Evolutionary conservation across 2,329 filamentous ascomycete genomes (phyloP).

Genomic region (Colletotrichum melonis): DNA sequence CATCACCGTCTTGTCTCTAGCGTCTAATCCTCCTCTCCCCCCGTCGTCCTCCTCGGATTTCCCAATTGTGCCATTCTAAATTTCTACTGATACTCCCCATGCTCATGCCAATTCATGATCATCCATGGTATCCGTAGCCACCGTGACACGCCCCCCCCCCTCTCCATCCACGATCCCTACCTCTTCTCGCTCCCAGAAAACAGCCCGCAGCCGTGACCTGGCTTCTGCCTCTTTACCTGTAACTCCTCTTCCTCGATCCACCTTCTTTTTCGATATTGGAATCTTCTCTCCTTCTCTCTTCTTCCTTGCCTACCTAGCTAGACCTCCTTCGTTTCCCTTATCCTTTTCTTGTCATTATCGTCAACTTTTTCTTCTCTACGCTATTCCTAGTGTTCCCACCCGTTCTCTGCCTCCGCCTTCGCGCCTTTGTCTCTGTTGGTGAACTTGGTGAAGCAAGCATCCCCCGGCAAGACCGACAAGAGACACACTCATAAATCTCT

Average conservation of each 20-base stretch:
- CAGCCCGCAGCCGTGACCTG: slow-evolving; percentile 3
- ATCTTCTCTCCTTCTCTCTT: slow-evolving; percentile 7
- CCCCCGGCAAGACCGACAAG: slow-evolving; percentile 12
- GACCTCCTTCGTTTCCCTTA: slow-evolving; percentile 21
- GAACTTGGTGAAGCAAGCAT: slow-evolving; percentile 8
- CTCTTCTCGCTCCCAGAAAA: not conserved
- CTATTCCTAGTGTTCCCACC: not conserved
- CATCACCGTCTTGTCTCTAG: not conserved
- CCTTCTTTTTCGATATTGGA: slow-evolving; percentile 11
- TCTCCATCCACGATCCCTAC: not conserved
- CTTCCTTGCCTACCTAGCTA: not conserved
- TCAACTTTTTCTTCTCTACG: not conserved
- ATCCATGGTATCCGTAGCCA: slow-evolving; percentile 9
- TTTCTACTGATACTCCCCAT: not conserved
- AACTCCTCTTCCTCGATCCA: slow-evolving; percentile 24
- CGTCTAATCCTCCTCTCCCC: not conserved
- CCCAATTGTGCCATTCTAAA: not conserved
- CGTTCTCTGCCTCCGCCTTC: not conserved
- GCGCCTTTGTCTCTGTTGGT: not conserved
- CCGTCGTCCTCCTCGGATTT: not conserved
- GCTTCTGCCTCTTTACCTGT: slow-evolving; percentile 28
- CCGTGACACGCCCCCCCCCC: not conserved
- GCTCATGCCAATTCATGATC: not conserved
- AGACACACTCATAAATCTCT: not conserved
- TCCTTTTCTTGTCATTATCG: slow-evolving; percentile 1